Conservation (phyloP, 345 rosid species). For the Arabidopsis thaliana region TAIR10.1 NC_003076.8:20891501-20892000, state of each 20-base stretch:
- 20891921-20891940: slow-evolving; percentile 89
- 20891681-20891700: slow-evolving; percentile 45
- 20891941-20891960: slow-evolving; percentile 65
- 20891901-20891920: slow-evolving; percentile 48
- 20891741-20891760: slow-evolving; percentile 60
- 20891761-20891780: slow-evolving; percentile 60
- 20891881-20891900: slow-evolving; percentile 27
- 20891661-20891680: slow-evolving; percentile 41
- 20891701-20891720: slow-evolving; percentile 46
- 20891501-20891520: not conserved
- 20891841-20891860: slow-evolving; percentile 40
- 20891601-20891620: slow-evolving; percentile 46
- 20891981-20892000: slow-evolving; percentile 52
- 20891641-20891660: slow-evolving; percentile 53
- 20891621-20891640: slow-evolving; percentile 59
- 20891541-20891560: not conserved
- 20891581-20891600: slow-evolving; percentile 47
- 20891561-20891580: not conserved
- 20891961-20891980: slow-evolving; percentile 68
- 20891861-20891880: slow-evolving; percentile 50
- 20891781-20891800: slow-evolving; percentile 59
- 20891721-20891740: slow-evolving; percentile 51
- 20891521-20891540: not conserved
- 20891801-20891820: slow-evolving; percentile 66
- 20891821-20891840: slow-evolving; percentile 53